A percentile compares a stretch with the other conserved stretches of the same genome.
phyloP scores from a whole-genome alignment of 805 yeast genomes.

The Ogataea parapolymorpha region DNA sequence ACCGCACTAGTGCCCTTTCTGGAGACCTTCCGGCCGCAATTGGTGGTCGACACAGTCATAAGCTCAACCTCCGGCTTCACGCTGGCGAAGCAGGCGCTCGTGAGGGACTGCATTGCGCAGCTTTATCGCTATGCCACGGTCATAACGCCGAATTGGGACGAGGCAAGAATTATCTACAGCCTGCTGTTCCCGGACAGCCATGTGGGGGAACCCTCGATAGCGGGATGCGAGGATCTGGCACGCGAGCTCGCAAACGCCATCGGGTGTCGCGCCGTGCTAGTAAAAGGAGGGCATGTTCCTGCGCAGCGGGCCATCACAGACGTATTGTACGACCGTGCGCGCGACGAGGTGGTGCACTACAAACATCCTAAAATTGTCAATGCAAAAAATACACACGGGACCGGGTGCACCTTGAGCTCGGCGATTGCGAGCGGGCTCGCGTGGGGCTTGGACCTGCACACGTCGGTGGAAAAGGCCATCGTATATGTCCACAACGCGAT shows the following conservation, averaged over 20 bases:
- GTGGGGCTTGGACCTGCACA: slow-evolving; percentile 40
- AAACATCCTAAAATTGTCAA: slow-evolving; percentile 40
- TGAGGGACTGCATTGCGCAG: slow-evolving; percentile 29
- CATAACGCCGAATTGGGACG: slow-evolving; percentile 73
- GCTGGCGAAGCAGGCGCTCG: slow-evolving; percentile 42
- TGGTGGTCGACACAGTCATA: slow-evolving; percentile 79
- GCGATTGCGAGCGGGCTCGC: slow-evolving; percentile 75
- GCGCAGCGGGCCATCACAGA: slow-evolving; percentile 43
- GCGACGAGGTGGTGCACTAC: slow-evolving; percentile 39
- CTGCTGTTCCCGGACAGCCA: slow-evolving; percentile 19
- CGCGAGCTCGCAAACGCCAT: slow-evolving; percentile 33
- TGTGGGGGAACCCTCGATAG: slow-evolving; percentile 23
- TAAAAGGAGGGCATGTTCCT: slow-evolving; percentile 81
- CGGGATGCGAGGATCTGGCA: slow-evolving; percentile 30
- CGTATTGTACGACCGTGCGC: slow-evolving; percentile 46
- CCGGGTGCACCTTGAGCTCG: slow-evolving; percentile 83
- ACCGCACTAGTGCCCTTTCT: slow-evolving; percentile 40
- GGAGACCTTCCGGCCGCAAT: slow-evolving; percentile 28
- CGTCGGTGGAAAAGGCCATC: slow-evolving; percentile 54
- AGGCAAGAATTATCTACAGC: slow-evolving; percentile 42
- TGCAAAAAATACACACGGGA: slow-evolving; percentile 71
- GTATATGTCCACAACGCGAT: slow-evolving; percentile 67
- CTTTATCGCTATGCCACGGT: slow-evolving; percentile 54
- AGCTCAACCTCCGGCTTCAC: slow-evolving; percentile 74
- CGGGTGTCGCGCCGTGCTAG: slow-evolving; percentile 40